A percentile compares a stretch with the other conserved stretches of the same genome.
Conservation (phyloP, 2,329 filamentous ascomycete genomes). For the Exophiala mesophila region DNA sequence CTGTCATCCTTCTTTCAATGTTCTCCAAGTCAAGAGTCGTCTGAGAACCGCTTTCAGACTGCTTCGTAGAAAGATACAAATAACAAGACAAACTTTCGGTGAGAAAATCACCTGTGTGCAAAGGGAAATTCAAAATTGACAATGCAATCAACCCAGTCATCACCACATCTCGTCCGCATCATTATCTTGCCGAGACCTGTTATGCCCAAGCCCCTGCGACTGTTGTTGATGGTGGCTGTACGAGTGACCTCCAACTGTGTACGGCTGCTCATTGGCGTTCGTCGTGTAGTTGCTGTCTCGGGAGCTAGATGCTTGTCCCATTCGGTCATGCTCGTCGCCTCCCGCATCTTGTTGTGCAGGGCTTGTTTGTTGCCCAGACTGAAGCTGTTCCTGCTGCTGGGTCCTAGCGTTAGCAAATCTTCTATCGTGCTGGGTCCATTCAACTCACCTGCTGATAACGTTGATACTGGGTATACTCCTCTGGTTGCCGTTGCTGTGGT, state of each 20-base stretch:
- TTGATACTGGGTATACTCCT: constrained; percentile 43
- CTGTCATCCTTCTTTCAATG: too few species aligned
- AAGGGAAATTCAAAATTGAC: too few species aligned
- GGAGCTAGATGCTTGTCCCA: constrained; percentile 37
- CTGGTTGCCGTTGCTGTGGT: constrained; percentile 37
- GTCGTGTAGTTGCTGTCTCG: constrained; percentile 36
- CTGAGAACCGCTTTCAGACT: too few species aligned
- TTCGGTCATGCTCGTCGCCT: constrained; percentile 48
- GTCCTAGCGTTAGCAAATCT: constrained; percentile 12
- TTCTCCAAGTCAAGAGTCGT: too few species aligned
- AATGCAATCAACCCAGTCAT: too few species aligned
- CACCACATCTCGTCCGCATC: constrained; percentile 49
- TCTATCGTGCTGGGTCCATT: not conserved
- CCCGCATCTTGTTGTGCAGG: constrained; percentile 38
- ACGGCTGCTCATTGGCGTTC: constrained; percentile 34
- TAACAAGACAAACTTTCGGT: too few species aligned
- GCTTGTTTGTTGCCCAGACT: constrained; percentile 20
- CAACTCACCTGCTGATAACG: constrained; percentile 42
- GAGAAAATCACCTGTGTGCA: too few species aligned
- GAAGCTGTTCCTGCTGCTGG: constrained; percentile 31
- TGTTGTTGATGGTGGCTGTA: constrained; percentile 24
- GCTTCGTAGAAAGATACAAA: too few species aligned
- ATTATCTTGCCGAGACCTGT: constrained; percentile 40
- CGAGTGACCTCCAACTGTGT: constrained; percentile 27
- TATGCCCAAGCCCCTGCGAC: constrained; percentile 37